A percentile compares a stretch with the other conserved stretches of the same genome.
Evolutionary conservation across 2,329 filamentous ascomycete genomes (phyloP).

Genomic region (Ophiostoma piceae): DNA sequence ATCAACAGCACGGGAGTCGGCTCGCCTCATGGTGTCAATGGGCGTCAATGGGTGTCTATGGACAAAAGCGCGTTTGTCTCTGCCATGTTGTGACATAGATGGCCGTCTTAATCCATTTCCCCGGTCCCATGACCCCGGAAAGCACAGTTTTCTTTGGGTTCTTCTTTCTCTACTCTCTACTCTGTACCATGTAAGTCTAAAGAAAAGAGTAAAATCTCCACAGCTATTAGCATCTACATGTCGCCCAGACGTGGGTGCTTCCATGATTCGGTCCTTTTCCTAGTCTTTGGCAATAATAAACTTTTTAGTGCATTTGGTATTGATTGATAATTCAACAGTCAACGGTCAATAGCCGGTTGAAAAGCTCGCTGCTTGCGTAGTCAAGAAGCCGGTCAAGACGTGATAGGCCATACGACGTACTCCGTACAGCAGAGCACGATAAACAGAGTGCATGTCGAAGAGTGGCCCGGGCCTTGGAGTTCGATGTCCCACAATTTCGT

Average conservation of each 20-base stretch:
- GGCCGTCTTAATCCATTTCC: not conserved
- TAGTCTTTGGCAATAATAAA: not conserved
- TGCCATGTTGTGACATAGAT: not conserved
- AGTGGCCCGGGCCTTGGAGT: too few relatives aligned
- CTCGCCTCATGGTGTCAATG: not conserved
- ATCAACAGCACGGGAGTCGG: not conserved
- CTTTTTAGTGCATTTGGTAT: not conserved
- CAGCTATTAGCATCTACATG: not conserved
- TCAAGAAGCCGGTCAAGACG: not conserved
- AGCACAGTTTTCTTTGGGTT: not conserved
- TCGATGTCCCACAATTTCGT: not conserved
- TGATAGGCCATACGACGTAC: not conserved
- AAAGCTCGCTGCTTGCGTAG: not conserved
- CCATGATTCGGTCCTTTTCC: constrained; percentile 2
- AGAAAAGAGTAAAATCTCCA: not conserved
- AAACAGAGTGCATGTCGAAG: too few relatives aligned
- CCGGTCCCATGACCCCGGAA: constrained; percentile 5
- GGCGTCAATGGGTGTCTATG: not conserved
- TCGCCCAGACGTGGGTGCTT: not conserved
- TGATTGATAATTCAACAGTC: not conserved
- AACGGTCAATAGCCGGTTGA: not conserved
- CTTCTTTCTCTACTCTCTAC: not conserved
- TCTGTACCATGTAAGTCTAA: not conserved
- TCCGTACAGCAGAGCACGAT: too few relatives aligned
- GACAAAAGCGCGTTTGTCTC: not conserved